These are phyloP conservation scores for Podospora fimiseda DNA, from an alignment of 495 filamentous ascomycete species.

Conservation along the genomic window DNA sequence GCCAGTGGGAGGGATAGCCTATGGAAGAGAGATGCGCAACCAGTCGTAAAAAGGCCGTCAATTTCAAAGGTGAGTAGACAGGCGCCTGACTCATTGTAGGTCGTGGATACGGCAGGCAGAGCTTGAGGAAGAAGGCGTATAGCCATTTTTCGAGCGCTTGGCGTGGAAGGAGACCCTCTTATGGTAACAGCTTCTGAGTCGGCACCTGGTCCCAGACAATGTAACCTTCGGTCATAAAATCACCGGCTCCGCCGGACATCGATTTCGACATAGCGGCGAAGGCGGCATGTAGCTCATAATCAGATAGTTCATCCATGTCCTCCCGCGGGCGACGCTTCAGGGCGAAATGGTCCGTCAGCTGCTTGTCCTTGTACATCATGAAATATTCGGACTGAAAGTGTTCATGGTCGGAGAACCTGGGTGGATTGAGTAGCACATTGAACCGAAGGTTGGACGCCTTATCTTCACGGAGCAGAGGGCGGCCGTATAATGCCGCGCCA, in stretches of 20 bases:
- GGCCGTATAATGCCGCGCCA: slow-evolving; percentile 24
- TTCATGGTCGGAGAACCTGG: slow-evolving; percentile 5
- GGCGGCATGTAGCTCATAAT: neutral
- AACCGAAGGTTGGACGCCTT: slow-evolving; percentile 17
- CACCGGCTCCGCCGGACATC: neutral
- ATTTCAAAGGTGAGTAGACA: slow-evolving; percentile 26
- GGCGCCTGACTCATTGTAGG: neutral
- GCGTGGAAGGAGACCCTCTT: slow-evolving; percentile 19
- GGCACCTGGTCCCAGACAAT: slow-evolving; percentile 15
- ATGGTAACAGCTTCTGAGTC: neutral
- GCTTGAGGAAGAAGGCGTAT: slow-evolving; percentile 29
- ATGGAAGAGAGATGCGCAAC: slow-evolving; percentile 22
- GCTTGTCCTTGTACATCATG: slow-evolving; percentile 13
- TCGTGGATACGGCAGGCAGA: slow-evolving; percentile 23
- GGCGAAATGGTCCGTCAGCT: slow-evolving; percentile 18
- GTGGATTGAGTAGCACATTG: slow-evolving; percentile 22
- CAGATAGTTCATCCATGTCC: neutral
- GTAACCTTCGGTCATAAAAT: slow-evolving; percentile 12
- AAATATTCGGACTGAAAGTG: slow-evolving; percentile 27
- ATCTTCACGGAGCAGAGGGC: slow-evolving; percentile 23
- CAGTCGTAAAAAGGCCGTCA: slow-evolving; percentile 26
- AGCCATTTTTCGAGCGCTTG: slow-evolving; percentile 27
- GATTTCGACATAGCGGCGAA: too few species aligned
- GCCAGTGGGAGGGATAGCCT: slow-evolving; percentile 36
- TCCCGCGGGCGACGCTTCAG: slow-evolving; percentile 2